Base-by-base conservation (phyloP, 1,284 basidiomycete genomes). In the Moniliophthora roreri region DNA sequence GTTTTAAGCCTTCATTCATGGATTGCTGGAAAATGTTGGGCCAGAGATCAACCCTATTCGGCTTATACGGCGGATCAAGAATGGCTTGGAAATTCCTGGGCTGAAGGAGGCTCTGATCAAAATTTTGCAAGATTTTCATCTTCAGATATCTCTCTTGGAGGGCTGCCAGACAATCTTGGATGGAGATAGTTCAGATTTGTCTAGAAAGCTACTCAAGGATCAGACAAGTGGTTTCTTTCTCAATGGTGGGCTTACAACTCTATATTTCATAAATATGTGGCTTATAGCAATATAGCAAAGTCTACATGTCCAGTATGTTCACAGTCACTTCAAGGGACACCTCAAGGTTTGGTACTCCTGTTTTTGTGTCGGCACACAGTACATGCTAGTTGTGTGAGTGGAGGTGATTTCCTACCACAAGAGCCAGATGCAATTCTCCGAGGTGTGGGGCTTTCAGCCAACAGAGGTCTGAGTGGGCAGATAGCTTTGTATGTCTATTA, bases 31-130 rank as follows among this genome's bases (percentile, higher is more conserved):
- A 72, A 97, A 98, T 58, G 93, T 98, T 35, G 96, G 96, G 6
- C 87, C 93, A 1, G 95, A 98, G 64, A 97, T 99, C 63, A 91
- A 97, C 63, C 96, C 97, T 1, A 90, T 99, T 48, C 85, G 94
- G 0, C 79, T 99, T 41, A 97, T 99, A 51, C 82, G 93, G 6
- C 82, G 95, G 11, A 98, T 99, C 73, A 90, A 91, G 73, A 93
- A 98, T 61, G 96, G 97, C 0, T 79, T 99, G 7, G 93, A 97
- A 69, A 98, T 99, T 38, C 93, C 93, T 0, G 96, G 95, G 0
- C 78, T 99, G 53, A 95, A 97, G 67, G 85, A 89, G 50, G 94
- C 95, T 0, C 73, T 99, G 26, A 95, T 98, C 74, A 98, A 97
- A 78, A 98, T 99, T 53, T 71, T 99, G 49, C 93, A 95, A 57